Evolutionary conservation across 2,329 filamentous ascomycete species (phyloP).

Genomic region (Thielaviopsis cerberus): DNA sequence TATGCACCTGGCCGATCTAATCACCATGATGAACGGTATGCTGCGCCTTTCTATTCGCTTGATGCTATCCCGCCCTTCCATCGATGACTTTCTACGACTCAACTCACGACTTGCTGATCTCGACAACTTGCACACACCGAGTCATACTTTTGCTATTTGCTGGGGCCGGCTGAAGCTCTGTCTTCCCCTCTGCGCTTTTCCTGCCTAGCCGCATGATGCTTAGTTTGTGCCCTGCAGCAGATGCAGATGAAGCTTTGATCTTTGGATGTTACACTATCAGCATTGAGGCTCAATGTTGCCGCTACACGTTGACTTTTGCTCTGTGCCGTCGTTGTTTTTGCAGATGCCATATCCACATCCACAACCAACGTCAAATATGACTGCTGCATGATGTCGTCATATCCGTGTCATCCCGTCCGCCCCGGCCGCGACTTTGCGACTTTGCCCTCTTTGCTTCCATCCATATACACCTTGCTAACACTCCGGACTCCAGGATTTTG

Average conservation of each 20-base stretch:
- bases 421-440: background rate
- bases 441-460: background rate
- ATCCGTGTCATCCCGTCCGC: background rate
- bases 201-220: background rate
- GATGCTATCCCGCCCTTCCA: background rate
- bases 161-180: background rate
- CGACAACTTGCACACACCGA: background rate
- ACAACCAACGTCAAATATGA: background rate
- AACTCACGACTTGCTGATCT: background rate
- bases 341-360: background rate
- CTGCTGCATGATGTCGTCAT: background rate
- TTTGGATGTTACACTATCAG: background rate
- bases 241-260: background rate
- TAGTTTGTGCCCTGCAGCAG: background rate
- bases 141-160: background rate
- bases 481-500: conserved; percentile 42
- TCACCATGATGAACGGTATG: conserved; percentile 62
- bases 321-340: background rate
- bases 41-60: conserved; percentile 13
- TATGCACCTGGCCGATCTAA: conserved; percentile 64
- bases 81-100: background rate
- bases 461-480: background rate
- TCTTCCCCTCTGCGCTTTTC: background rate
- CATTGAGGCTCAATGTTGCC: background rate
- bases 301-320: background rate